Percentiles rank a stretch among this genome's conserved stretches.
These are phyloP conservation scores for Phycomyces nitens DNA, from an alignment of 192 early-diverging fungal genomes.

Conservation along the genomic window DNA sequence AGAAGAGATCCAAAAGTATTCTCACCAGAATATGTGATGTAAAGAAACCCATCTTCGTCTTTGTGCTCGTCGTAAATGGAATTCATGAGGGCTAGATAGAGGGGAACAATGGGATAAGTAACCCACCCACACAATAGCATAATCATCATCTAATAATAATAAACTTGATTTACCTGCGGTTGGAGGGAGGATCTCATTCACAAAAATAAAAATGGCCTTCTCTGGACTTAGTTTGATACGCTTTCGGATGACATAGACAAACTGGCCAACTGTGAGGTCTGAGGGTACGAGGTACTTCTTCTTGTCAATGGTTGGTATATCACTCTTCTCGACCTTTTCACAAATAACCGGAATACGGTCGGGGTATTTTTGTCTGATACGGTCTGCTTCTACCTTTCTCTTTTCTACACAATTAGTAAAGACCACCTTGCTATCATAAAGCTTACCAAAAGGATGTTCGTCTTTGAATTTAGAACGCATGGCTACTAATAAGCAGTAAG, in stretches of 20 bases:
- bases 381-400: conserved; percentile 93
- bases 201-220: conserved; percentile 99
- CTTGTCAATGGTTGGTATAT: conserved; percentile 98
- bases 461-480: conserved; percentile 94
- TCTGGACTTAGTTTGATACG: conserved; percentile 96
- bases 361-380: conserved; percentile 96
- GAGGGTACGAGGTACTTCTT: conserved; percentile 99
- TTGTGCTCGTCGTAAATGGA: conserved; percentile 97
- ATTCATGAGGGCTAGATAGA: conserved; percentile 71
- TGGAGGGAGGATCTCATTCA: conserved; percentile 93
- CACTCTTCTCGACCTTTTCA: conserved; percentile 97
- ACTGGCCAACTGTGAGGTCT: conserved; percentile 96
- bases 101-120: too few relatives aligned
- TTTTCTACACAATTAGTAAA: conserved; percentile 60
- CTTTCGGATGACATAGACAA: conserved; percentile 96
- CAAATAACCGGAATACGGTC: conserved; percentile 88
- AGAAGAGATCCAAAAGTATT: conserved; percentile 69
- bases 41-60: conserved; percentile 98
- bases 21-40: conserved; percentile 88
- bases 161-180: conserved; percentile 71
- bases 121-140: neutral
- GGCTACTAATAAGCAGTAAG: too few relatives aligned
- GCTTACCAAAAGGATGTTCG: conserved; percentile 89
- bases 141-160: too few relatives aligned
- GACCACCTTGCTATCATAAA: too few relatives aligned